Evolutionary conservation across 108 stramenopile genomes (phyloP).

Genomic region (Cyclotella choctawhatcheeana): DNA sequence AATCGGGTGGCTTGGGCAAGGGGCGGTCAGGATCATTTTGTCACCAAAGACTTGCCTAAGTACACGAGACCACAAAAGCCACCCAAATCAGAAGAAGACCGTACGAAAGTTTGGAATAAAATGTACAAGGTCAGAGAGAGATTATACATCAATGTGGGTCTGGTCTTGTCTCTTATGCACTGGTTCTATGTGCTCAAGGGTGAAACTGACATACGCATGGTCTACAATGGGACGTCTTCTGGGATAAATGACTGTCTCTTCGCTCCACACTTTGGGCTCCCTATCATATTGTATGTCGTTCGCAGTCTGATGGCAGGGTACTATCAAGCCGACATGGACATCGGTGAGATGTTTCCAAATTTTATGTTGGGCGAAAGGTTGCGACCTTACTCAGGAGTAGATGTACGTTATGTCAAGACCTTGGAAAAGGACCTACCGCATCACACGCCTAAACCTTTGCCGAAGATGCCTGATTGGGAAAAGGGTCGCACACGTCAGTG

Average conservation of each 20-base stretch:
- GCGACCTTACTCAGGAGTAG: not conserved
- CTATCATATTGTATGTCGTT: not conserved
- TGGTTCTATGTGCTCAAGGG: constrained; percentile 4
- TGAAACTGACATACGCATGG: not conserved
- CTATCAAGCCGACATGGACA: no score
- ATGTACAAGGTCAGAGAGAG: not conserved
- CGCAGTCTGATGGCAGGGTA: not conserved
- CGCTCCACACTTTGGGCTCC: not conserved
- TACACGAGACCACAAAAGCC: no score
- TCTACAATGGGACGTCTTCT: no score
- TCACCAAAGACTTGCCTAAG: no score
- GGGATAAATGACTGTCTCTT: not conserved
- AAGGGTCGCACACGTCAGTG: not conserved
- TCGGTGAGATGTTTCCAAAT: not conserved
- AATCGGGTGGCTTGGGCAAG: no score
- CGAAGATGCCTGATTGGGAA: not conserved
- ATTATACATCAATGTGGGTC: not conserved
- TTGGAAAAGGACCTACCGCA: not conserved
- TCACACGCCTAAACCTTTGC: not conserved
- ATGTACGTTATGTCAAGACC: not conserved
- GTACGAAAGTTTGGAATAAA: not conserved
- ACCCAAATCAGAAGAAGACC: no score
- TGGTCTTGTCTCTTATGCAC: not conserved
- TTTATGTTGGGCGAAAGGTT: not conserved
- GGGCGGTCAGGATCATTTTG: no score